These are phyloP conservation scores for Eutreptiella sp. DNA, from an alignment of 208 protist genomes.

Conservation along the genomic window DNA sequence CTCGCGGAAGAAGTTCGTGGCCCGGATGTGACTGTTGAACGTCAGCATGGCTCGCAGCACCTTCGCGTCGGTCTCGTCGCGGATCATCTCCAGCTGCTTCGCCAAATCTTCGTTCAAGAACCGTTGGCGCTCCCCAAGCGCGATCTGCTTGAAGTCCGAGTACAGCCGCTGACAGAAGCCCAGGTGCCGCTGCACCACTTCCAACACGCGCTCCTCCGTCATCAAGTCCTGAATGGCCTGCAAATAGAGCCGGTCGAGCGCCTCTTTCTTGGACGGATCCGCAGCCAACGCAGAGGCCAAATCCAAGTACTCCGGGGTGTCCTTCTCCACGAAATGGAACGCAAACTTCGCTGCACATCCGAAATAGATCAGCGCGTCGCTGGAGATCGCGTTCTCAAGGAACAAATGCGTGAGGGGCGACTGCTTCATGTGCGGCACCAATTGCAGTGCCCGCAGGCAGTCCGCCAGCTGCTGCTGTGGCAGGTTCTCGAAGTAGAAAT, in stretches of 20 bases:
- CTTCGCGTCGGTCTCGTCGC: conserved; percentile 35
- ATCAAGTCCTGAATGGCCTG: background rate
- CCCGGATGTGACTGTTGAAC: conserved; percentile 51
- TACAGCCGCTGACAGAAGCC: conserved; percentile 39
- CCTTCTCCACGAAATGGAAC: conserved; percentile 38
- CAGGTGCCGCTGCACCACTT: conserved; percentile 31
- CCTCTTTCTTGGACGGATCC: background rate
- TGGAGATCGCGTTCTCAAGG: background rate
- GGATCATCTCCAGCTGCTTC: conserved; percentile 34
- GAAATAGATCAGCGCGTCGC: background rate
- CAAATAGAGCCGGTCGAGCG: background rate
- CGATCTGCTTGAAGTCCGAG: conserved; percentile 29
- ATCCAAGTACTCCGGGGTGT: conserved; percentile 25
- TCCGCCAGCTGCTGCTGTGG: background rate
- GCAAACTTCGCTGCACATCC: background rate
- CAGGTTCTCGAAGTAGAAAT: conserved; percentile 10
- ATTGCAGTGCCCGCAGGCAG: background rate
- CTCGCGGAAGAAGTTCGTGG: conserved; percentile 64
- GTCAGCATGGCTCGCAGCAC: conserved; percentile 43
- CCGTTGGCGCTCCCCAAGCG: conserved; percentile 2
- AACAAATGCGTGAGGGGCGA: conserved; percentile 1
- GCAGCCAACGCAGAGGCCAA: background rate
- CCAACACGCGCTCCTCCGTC: conserved; percentile 9
- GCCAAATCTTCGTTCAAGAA: conserved; percentile 28
- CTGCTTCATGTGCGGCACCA: background rate